Evolutionary conservation across 352 stramenopile genomes (phyloP), one percentile per base, ranked within the genome.

Genomic region (Peronospora destructor): DNA sequence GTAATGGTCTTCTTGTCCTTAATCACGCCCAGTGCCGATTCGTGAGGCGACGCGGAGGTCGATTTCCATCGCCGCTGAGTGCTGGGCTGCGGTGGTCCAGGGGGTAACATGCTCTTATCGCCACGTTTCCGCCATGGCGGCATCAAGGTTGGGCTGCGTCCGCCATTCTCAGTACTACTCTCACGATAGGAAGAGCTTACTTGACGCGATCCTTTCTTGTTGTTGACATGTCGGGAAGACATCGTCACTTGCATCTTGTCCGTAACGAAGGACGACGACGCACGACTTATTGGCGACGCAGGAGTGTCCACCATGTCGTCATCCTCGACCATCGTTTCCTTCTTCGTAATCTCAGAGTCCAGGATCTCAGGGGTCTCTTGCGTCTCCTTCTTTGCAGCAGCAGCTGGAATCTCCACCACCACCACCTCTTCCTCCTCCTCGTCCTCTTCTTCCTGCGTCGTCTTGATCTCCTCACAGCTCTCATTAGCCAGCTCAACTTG

Each of bases 1-100:
- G 66, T 83, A 30, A 91, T 91, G 0, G 73, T 69, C 48, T 88
- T 88, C 55, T 81, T 77, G 53, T 85, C 73, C 49, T 87, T 87
- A 45, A 89, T 82, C 43, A 80, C 66, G 8, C 73, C 50, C 21
- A 76, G 43, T 7, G 76, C 73, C 14, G 75, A 85, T 35, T 80
- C 71, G 19, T 68, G 59, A 2, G 73, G 67, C 40, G 70, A 72
- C 11, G 56, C 53, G 3, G 65, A 71, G 25, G 37, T 53, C 0
- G 64, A 70, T 32, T 67, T 64, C 14, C 64, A 52, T 40, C 60
- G 52, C 6, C 52, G 43, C 37, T 65, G 61, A 4, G 56, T 52
- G 19, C 17, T 45, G 35, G 71, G 70, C 38, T 78, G 71, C 38
- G 71, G 71, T 8, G 65, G 53, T 8, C 54, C 63, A 1, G 68